Evolutionary conservation across 2,329 filamentous ascomycete species (phyloP), one percentile per base, ranked within the genome.

Genomic region (Myriosclerotinia duriaeana): DNA sequence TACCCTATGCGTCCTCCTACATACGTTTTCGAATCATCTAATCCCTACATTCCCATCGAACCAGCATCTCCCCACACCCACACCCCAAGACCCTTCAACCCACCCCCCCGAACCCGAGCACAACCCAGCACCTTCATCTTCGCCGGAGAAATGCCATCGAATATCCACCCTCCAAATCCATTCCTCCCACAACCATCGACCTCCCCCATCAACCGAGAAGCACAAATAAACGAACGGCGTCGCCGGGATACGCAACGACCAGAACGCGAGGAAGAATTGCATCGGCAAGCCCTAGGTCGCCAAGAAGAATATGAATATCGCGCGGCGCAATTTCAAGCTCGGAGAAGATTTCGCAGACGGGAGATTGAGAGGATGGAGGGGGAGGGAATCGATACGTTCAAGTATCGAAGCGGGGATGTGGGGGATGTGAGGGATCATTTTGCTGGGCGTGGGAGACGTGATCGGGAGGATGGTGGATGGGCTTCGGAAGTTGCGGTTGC

Each of bases 361-460:
- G 26, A 48, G 36, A 3, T 59, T 6, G 56, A 59, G 42, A 59
- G 42, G 20, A 48, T 59, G 42, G 56, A 59, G 48, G 11, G 30
- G 0, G 22, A 36, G 12, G 56, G 42, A 36, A 48, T 8, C 3
- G 42, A 59, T 59, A 12, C 12, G 9, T 59, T 59, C 6, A 59
- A 59, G 15, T 59, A 59, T 48, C 42, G 30, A 26, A 36, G 12
- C 6, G 20, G n/a, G 12, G 42, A 59, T 3, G 56, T 59, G 4
- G 30, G 42, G 5, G n/a, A 15, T 36, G 1, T 48, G 17, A 22
- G 6, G 22, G 20, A 12, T 3, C 20, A 30, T 48, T 60, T 48
- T 1, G 56, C 14, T 11, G 42, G 5, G 8, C 7, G 14, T 6
- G 56, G 2, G 12, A 1, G 17, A 22, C 3, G 2, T 26, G 26